Evolutionary conservation across 441 rosid species (phyloP).

Genomic region (Populus hybrid): DNA sequence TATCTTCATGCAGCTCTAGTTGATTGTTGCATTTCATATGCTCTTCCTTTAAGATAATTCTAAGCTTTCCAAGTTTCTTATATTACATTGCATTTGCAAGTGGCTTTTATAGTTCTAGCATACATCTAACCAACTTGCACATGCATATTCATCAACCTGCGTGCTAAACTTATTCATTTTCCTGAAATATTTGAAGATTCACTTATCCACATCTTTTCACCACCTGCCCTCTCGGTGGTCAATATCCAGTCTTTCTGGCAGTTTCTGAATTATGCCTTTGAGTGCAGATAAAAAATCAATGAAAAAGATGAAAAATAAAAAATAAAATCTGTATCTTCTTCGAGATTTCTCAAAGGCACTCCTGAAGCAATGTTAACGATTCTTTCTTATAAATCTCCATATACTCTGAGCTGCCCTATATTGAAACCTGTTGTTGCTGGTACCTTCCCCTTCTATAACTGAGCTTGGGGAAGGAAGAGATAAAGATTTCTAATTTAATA

Average conservation of each 20-base stretch:
- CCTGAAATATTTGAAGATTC: background rate
- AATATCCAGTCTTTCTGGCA: background rate
- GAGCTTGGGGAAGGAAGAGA: no score
- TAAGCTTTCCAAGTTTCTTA: background rate
- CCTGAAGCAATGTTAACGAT: no score
- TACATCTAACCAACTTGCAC: background rate
- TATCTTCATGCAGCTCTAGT: constrained; percentile 12
- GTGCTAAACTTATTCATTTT: background rate
- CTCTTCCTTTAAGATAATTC: constrained; percentile 1
- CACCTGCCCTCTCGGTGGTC: background rate
- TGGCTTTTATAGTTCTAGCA: background rate
- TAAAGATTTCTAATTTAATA: background rate
- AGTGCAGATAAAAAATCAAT: background rate
- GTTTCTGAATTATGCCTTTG: background rate
- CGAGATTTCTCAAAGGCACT: no score
- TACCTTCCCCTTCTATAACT: no score
- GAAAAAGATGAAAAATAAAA: background rate
- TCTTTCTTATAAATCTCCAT: no score
- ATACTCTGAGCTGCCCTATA: no score
- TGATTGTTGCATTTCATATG: constrained; percentile 3
- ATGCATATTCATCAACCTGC: background rate
- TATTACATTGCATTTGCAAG: background rate
- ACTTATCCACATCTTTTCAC: background rate
- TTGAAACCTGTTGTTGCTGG: no score
- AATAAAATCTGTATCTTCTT: no score